phyloP scores from a whole-genome alignment of 345 rosid species.

The Gossypium raimondii region DNA sequence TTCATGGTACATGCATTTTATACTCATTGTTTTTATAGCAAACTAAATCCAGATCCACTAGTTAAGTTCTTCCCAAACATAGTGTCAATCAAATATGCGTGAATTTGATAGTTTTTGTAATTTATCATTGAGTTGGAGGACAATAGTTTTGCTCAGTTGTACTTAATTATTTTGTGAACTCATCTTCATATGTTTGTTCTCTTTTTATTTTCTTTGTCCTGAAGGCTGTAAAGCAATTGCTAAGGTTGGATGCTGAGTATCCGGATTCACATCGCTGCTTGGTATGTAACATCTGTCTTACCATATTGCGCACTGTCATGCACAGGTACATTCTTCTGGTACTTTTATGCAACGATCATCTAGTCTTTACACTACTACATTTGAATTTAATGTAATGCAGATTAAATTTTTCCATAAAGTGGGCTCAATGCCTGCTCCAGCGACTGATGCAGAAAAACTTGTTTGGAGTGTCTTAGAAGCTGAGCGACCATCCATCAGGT shows the following conservation, averaged over 20 bases:
- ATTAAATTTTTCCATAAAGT: conserved; percentile 77
- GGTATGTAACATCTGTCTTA: conserved; percentile 40
- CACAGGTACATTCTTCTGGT: not conserved
- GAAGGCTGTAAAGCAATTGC: conserved; percentile 87
- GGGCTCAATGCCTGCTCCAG: conserved; percentile 57
- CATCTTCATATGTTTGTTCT: not conserved
- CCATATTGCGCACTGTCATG: not conserved
- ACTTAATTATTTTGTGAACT: not conserved
- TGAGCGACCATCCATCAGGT: conserved; percentile 88
- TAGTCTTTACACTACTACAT: not conserved
- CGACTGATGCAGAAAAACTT: conserved; percentile 67
- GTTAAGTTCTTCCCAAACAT: not conserved
- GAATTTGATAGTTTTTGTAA: not conserved
- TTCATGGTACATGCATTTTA: not conserved
- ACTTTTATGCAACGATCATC: not conserved
- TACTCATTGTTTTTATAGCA: not conserved
- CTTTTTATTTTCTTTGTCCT: not conserved
- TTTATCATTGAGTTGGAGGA: conserved; percentile 3
- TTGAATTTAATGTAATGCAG: conserved; percentile 38
- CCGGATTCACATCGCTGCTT: conserved; percentile 87
- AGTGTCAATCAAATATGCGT: not conserved
- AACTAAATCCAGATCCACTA: not conserved
- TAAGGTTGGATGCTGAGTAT: conserved; percentile 75
- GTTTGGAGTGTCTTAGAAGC: conserved; percentile 86
- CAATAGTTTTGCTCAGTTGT: conserved; percentile 1